phyloP scores from a whole-genome alignment of 2,329 filamentous ascomycete species.

The Penicillium brasilianum region DNA sequence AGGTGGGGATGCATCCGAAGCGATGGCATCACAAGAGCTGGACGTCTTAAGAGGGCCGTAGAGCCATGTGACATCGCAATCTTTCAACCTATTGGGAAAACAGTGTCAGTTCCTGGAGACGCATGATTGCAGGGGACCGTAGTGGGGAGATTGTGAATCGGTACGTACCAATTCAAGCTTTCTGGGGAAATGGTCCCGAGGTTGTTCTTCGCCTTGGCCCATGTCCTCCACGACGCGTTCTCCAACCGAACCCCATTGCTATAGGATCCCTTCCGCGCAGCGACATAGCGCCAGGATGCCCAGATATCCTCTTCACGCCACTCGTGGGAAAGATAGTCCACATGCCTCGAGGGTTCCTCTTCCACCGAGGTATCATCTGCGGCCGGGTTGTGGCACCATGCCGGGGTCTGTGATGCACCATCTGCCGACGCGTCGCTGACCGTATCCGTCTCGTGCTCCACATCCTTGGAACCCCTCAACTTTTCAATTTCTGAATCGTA shows the following conservation, averaged over 20 bases:
- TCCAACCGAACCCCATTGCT: conserved; percentile 82
- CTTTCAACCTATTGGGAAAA: conserved; percentile 75
- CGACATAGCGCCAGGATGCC: conserved; percentile 94
- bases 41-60: conserved; percentile 89
- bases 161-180: conserved; percentile 83
- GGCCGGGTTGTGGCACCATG: conserved; percentile 65
- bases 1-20: conserved; percentile 55
- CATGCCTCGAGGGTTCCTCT: conserved; percentile 78
- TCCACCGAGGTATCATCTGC: conserved; percentile 81
- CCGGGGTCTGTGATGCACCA: conserved; percentile 49
- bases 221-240: conserved; percentile 96
- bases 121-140: background rate
- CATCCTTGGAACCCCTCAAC: conserved; percentile 45
- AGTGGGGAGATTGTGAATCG: background rate
- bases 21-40: conserved; percentile 57
- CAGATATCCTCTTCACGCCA: conserved; percentile 97
- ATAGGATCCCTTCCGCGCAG: conserved; percentile 77
- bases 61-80: conserved; percentile 96
- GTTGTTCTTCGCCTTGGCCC: conserved; percentile 90
- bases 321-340: conserved; percentile 93
- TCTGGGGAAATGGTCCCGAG: conserved; percentile 88
- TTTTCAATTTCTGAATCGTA: conserved; percentile 48
- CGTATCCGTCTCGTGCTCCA: conserved; percentile 14
- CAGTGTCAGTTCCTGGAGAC: conserved; percentile 15
- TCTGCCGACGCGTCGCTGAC: conserved; percentile 31